Base-by-base conservation (phyloP, 2,329 filamentous ascomycete genomes). In the Monilinia laxa region DNA sequence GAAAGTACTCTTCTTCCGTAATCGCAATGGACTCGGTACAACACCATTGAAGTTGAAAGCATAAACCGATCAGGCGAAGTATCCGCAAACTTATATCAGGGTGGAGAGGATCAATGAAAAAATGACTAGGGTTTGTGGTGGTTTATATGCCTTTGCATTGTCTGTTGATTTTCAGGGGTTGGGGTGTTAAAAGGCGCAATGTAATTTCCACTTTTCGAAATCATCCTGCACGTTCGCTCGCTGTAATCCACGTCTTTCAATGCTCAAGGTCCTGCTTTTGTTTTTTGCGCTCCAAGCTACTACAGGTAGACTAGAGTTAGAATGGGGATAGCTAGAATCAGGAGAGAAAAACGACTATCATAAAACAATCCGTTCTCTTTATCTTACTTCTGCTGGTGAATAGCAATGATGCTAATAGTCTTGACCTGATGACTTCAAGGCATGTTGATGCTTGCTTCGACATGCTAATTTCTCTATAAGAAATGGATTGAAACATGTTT, bases 1-100 rank as follows among this genome's bases (percentile, higher is more conserved):
- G 82, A 88, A 90, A 69, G 89, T 99, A 40, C 96, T 97, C 65
- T 99, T 99, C 86, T 99, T 91, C 90, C 88, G 94, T 77, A 99
- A 99, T 85, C 85, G 85, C 74, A 99, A 98, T 81, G 91, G 92
- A 25, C 81, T 96, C 31, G 95, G 95, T 72, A 68, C 67, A 28
- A 64, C 71, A 57, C 76, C 76, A 56, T 52, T 73, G 67, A 71
- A 72, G 55, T 12, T 74, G 38, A 68, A 72, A 64, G 70, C 68
- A 40, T 62, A 59, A 14, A 71, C 69, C 52, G 56, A 70, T 23
- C 49, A 51, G 53, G 51, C 54, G 62, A 47, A 60, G 45, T 51
- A 45, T 28, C 49, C 57, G 45, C 49, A 38, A 60, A 18, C 45
- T 51, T 14, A 38, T 7, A 38, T 16, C 7, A 35, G 49, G 28